A percentile compares a stretch with the other conserved stretches of the same genome.
phyloP scores from a whole-genome alignment of 2,329 filamentous ascomycete species.

The Xylariomycetidae sp. region DNA sequence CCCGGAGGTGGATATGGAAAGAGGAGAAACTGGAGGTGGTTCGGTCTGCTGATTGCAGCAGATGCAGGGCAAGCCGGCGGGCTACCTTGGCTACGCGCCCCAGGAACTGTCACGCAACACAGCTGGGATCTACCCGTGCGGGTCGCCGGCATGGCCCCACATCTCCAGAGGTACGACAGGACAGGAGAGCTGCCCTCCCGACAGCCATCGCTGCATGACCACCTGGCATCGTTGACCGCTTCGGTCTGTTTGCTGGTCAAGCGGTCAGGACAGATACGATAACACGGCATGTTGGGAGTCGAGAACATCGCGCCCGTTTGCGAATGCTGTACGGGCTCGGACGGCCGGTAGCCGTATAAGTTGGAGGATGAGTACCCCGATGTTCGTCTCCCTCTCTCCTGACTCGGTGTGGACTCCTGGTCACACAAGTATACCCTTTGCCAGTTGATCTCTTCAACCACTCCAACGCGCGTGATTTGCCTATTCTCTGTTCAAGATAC shows the following conservation, averaged over 20 bases:
- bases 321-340: neutral
- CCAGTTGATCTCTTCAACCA: slow-evolving; percentile 3
- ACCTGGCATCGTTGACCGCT: slow-evolving; percentile 11
- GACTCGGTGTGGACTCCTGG: neutral
- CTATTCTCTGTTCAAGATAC: slow-evolving; percentile 3
- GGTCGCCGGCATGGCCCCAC: slow-evolving; percentile 7
- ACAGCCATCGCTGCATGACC: slow-evolving; percentile 15
- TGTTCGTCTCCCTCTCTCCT: neutral
- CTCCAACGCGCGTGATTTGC: slow-evolving; percentile 1
- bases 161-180: slow-evolving; percentile 9
- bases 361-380: slow-evolving; percentile 10
- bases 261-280: too few species aligned
- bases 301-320: neutral
- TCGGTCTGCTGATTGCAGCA: slow-evolving; percentile 8
- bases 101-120: slow-evolving; percentile 9
- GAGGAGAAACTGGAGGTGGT: too few species aligned
- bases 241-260: too few species aligned
- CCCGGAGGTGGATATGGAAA: slow-evolving; percentile 3
- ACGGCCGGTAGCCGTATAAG: slow-evolving; percentile 5
- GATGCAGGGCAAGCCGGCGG: too few species aligned
- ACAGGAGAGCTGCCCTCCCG: slow-evolving; percentile 6
- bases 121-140: slow-evolving; percentile 16
- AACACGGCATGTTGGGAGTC: too few species aligned
- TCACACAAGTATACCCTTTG: slow-evolving; percentile 1
- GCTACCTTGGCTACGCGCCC: slow-evolving; percentile 12